Conservation (phyloP, 495 filamentous ascomycete species). For the Penicillium robsamsonii region DNA sequence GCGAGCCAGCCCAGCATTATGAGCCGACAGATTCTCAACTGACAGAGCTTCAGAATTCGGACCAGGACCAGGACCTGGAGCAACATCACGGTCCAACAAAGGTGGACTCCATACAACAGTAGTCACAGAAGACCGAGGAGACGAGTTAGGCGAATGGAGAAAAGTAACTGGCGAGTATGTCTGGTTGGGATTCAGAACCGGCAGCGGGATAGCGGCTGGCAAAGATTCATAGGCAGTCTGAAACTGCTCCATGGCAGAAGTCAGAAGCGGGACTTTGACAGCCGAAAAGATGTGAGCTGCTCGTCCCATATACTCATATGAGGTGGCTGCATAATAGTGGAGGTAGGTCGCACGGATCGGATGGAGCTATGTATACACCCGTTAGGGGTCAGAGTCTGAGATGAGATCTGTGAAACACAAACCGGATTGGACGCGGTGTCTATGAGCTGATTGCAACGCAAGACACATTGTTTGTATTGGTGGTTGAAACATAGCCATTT, state of each 20-base stretch:
- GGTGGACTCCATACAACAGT: not conserved
- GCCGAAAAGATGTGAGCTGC: conserved; percentile 42
- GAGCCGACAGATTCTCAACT: not conserved
- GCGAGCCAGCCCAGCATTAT: not conserved
- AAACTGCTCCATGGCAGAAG: conserved; percentile 33
- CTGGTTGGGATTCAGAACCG: not conserved
- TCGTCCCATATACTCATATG: conserved; percentile 42
- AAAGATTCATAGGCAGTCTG: conserved; percentile 24
- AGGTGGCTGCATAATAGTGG: conserved; percentile 48
- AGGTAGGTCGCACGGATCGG: conserved; percentile 40
- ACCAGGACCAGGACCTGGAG: not conserved
- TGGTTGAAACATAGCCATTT: conserved; percentile 39
- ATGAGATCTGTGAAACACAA: conserved; percentile 12
- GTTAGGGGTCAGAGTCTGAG: conserved; percentile 1
- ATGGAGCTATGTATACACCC: conserved; percentile 30
- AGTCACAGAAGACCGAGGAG: not conserved
- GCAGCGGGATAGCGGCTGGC: conserved; percentile 15
- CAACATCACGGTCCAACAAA: not conserved
- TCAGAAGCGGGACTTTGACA: conserved; percentile 38
- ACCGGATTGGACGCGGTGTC: conserved; percentile 26
- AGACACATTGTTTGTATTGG: conserved; percentile 48
- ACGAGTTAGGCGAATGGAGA: not conserved
- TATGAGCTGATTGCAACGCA: conserved; percentile 35
- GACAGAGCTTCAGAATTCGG: not conserved
- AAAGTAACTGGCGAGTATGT: not conserved